phyloP scores from a whole-genome alignment of 371 early-diverging fungal species.

The Zopfochytrium polystomum region DNA sequence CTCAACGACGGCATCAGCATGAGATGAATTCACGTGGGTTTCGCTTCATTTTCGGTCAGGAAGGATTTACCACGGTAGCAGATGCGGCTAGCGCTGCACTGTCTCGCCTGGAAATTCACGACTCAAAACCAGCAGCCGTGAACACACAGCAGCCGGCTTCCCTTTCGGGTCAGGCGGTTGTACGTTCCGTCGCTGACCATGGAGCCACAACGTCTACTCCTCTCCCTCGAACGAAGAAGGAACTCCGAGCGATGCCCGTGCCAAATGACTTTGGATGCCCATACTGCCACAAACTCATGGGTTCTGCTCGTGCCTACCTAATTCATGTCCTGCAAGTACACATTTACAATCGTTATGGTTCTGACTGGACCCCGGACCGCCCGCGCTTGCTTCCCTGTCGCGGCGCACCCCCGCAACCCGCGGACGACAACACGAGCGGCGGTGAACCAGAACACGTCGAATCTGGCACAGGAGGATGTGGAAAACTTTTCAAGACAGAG shows the following conservation, averaged over 20 bases:
- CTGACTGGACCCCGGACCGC: slow-evolving; percentile 34
- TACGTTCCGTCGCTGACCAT: no score
- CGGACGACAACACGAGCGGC: no score
- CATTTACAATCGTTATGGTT: slow-evolving; percentile 36
- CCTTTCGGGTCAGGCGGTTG: no score
- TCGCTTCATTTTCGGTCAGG: slow-evolving; percentile 21
- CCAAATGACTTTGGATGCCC: slow-evolving; percentile 28
- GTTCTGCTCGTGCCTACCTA: slow-evolving; percentile 32
- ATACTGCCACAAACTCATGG: slow-evolving; percentile 37
- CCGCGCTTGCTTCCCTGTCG: slow-evolving; percentile 15
- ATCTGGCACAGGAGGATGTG: slow-evolving; percentile 10
- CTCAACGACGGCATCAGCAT: slow-evolving; percentile 32
- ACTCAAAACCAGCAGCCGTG: no score
- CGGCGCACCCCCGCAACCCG: slow-evolving; percentile 13
- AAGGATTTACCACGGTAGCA: no score
- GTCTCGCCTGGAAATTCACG: no score
- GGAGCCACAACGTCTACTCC: slow-evolving; percentile 2
- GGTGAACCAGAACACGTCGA: no score
- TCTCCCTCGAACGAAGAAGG: slow-evolving; percentile 13
- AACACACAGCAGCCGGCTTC: no score
- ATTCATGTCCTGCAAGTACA: slow-evolving; percentile 48
- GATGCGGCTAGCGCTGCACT: no score
- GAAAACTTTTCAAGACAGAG: slow-evolving; percentile 26
- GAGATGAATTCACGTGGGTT: slow-evolving; percentile 44
- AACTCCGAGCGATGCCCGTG: slow-evolving; percentile 9